Base-by-base conservation (phyloP, 257 asterid genomes). In the Orobanche coerulescens region DNA sequence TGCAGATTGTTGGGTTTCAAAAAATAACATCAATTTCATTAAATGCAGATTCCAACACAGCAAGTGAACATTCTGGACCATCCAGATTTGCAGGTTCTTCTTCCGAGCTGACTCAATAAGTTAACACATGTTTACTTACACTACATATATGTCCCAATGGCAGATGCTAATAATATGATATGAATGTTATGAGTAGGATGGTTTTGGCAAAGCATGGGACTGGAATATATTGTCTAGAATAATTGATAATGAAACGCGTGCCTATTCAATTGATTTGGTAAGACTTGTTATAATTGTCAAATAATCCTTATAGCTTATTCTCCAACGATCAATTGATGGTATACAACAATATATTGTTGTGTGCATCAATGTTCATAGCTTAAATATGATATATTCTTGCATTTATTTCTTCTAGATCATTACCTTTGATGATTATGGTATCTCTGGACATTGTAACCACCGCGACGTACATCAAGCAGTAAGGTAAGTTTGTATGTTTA, bases 401-500 rank as follows among this genome's bases (percentile, higher is more conserved):
- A 14, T 59, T 61, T 58, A n/a, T 69, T 28, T 46, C 66, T 61
- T 61, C 40, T 81, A 92, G 98, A 77, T 93, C 26, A 71, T 92
- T 70, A 82, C 91, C 22, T 92, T 92, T 73, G 98, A 92, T 70
- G 69, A 68, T 63, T 80, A 79, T 68, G 95, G 98, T 42, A 83
- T 88, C 67, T 92, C 97, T 46, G 97, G 97, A 58, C 98, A 92
- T 75, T 88, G 97, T 72, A 73, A 73, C 67, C 78, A 73, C 62
- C 15, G 66, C 0, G 78, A 73, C 15, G 71, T 73, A 16, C 67
- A 73, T 67, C 83, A 47, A 66, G 98, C 95, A 43, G 97, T 92
- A 43, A 71, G 86, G 97, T 82, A 64, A 73, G 85, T 69, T 20
- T 26, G 19, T 43, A 20, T 37, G 4, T 44, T 50, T 56, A 2